Conservation (phyloP, 768 basidiomycete species). For the Lanmaoa rubissima region DNA sequence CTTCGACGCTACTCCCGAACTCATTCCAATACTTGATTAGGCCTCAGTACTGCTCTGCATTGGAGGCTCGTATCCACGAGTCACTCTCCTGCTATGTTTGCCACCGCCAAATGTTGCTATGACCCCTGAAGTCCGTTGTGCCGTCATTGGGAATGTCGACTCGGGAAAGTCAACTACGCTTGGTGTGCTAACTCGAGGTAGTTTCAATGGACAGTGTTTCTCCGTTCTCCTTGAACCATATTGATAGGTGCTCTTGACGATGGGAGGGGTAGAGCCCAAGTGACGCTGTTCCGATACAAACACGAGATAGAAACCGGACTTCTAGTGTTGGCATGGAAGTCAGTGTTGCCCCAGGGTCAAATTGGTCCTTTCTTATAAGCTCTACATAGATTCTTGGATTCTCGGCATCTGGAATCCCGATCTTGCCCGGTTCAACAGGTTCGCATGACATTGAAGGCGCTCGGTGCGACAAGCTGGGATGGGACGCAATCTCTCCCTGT, state of each 20-base stretch:
- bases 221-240: slow-evolving; percentile 11
- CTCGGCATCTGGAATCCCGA: slow-evolving; percentile 68
- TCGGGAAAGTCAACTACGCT: slow-evolving; percentile 94
- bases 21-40: slow-evolving; percentile 32
- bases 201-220: slow-evolving; percentile 17
- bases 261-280: slow-evolving; percentile 77
- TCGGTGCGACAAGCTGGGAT: slow-evolving; percentile 84
- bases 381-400: slow-evolving; percentile 80
- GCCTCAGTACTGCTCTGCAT: slow-evolving; percentile 54
- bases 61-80: slow-evolving; percentile 49
- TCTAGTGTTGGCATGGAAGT: slow-evolving; percentile 98
- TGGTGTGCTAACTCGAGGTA: slow-evolving; percentile 93
- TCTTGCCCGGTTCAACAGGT: slow-evolving; percentile 64
- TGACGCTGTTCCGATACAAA: slow-evolving; percentile 92
- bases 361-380: neutral
- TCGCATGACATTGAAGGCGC: slow-evolving; percentile 60
- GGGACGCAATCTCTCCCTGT: slow-evolving; percentile 91
- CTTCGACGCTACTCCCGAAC: neutral
- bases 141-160: slow-evolving; percentile 94
- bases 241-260: slow-evolving; percentile 70
- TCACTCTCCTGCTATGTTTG: slow-evolving; percentile 63
- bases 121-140: slow-evolving; percentile 92
- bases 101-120: slow-evolving; percentile 73
- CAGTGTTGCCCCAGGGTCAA: slow-evolving; percentile 15
- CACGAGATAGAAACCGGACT: slow-evolving; percentile 97